A percentile compares a stretch with the other conserved stretches of the same genome.
phyloP scores from a whole-genome alignment of 192 early-diverging fungal genomes.

The Fimicolochytrium jonesii region DNA sequence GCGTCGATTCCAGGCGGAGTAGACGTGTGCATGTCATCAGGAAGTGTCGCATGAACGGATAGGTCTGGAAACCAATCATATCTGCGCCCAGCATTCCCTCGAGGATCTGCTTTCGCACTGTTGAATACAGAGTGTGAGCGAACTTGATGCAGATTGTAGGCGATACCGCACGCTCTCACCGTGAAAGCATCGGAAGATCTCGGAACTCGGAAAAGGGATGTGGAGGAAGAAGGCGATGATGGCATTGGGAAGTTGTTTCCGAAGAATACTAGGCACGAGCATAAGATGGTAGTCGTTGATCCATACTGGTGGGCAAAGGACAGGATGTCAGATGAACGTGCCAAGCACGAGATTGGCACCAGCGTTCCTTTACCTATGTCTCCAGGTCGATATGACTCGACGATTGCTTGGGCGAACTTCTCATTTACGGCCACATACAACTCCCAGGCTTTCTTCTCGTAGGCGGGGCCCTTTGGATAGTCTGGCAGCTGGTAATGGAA shows the following conservation, averaged over 20 bases:
- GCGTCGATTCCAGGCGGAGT: conserved; percentile 50
- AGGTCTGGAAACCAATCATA: conserved; percentile 50
- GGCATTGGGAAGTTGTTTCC: conserved; percentile 76
- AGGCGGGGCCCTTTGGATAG: conserved; percentile 74
- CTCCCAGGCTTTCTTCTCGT: conserved; percentile 77
- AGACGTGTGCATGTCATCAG: conserved; percentile 54
- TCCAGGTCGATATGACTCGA: conserved; percentile 66
- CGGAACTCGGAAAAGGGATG: conserved; percentile 93
- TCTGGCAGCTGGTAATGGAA: conserved; percentile 94
- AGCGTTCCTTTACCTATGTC: conserved; percentile 68
- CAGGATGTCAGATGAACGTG: conserved; percentile 11
- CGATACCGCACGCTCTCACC: no score
- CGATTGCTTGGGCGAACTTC: conserved; percentile 78
- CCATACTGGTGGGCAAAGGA: conserved; percentile 62
- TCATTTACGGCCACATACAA: conserved; percentile 80
- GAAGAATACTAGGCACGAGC: conserved; percentile 84
- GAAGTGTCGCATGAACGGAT: conserved; percentile 58
- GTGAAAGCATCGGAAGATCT: conserved; percentile 90
- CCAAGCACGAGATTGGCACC: neutral
- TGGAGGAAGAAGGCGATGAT: conserved; percentile 96
- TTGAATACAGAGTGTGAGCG: no score
- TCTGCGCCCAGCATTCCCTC: conserved; percentile 49
- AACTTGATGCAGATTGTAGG: conserved; percentile 2
- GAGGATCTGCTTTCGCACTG: conserved; percentile 46
- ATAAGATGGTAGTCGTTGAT: conserved; percentile 98